Base-by-base conservation (phyloP, 1,284 basidiomycete genomes). In the Apiotrichum siamense region DNA sequence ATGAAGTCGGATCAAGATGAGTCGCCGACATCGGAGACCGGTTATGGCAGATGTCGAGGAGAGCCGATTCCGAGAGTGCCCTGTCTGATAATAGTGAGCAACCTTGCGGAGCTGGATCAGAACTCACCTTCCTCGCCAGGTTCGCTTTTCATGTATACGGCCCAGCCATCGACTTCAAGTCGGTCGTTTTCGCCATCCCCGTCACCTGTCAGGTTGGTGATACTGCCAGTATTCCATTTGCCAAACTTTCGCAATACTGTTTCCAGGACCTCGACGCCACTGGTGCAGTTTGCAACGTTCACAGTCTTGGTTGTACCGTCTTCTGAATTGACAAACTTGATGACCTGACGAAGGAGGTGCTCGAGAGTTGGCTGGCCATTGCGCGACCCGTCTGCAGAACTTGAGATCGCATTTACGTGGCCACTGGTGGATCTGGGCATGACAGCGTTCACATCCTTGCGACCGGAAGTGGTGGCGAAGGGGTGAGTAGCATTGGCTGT, bases 211-310 rank as follows among this genome's bases (percentile, higher is more conserved):
- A 61, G 62, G 26, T 41, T 46, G 4, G 45, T 39, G 20, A 40
- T 31, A 13, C 58, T 69, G 0, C 66, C 69, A 23, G 59, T 57
- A 42, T 48, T 13, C 60, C 83, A 77, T 70, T 90, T 92, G 45
- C 83, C 83, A 63, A 92, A 87, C 72, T 97, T 97, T 68, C 82
- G 87, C 54, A 97, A 75, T 0, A 88, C 90, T 59, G 84, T 83
- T 60, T 89, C 87, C 44, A 96, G 77, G 2, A 96, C 81, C 62
- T 96, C 89, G 1, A 86, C 79, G 4, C 88, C 90, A 32, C 83
- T 84, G 1, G 78, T 77, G 63, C 87, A 91, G 41, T 85, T 82
- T 2, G 82, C 80, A 12, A 90, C 83, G 65, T 92, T 85, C 54
- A 97, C 82, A 0, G 85, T 86, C 39, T 80, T 80, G 21, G 85